Evolutionary conservation across 1,139 yeast genomes (phyloP), one percentile per base, ranked within the genome.

Genomic region (Taphrina confusa): DNA sequence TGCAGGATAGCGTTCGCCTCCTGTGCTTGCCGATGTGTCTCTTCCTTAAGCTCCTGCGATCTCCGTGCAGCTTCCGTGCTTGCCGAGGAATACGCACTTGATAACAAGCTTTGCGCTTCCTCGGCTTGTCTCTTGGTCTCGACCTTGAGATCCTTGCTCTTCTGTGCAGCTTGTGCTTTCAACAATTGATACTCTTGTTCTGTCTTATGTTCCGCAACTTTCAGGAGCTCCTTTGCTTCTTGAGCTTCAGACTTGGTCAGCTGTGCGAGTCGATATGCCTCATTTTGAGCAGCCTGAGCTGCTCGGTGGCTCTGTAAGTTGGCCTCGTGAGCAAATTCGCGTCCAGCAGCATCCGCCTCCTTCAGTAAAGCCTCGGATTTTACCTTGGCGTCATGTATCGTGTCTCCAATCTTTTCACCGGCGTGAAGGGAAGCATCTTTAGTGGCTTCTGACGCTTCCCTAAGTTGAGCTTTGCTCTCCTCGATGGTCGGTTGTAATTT

Each of bases 401-500:
- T 28, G 14, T 25, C 12, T 1, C 40, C 57, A 14, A 42, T 42
- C n/a, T 33, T 18, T 20, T 40, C 49, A 9, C 40, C 47, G 12
- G 58, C 49, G 11, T 27, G 50, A 6, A 33, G 34, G 9, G 58
- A 36, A 18, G 51, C 58, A 11, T 54, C 58, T 33, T 27, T 31
- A 31, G 58, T 31, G 16, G 49, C 34, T 14, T 44, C 58, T 3
- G 44, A 45, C 23, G 42, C 25, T 14, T 16, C 31, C 27, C 31
- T 25, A 3, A 22, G 22, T 30, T 52, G 30, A 14, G 28, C 57
- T 12, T 36, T 31, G 9, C 49, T 49, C 6, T 54, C 40, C 25
- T 54, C 51, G 12, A 54, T 25, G 37, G 31, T 46, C 9, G 58
- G 58, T 45, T 54, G 39, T 18, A 46, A n/a, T 27, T 42, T 44